phyloP scores from a whole-genome alignment of 2,329 filamentous ascomycete genomes.

The Stemphylium vesicarium region DNA sequence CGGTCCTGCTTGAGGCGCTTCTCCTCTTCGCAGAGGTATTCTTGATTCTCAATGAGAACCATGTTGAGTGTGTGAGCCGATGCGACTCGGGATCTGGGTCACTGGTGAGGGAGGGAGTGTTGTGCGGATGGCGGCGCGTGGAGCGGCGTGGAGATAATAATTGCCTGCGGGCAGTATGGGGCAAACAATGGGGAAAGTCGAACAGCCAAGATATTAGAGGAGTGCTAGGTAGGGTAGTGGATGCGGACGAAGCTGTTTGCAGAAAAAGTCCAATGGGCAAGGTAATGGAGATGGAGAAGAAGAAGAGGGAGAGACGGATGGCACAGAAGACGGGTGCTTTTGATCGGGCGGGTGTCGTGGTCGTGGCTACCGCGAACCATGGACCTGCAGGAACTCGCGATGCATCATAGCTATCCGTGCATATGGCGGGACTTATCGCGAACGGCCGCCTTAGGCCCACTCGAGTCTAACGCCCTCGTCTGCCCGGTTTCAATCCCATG shows the following conservation, averaged over 20 bases:
- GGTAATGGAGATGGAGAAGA: slow-evolving; percentile 14
- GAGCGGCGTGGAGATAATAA: slow-evolving; percentile 32
- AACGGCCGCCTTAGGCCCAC: slow-evolving; percentile 14
- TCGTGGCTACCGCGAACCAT: slow-evolving; percentile 30
- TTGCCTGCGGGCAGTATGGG: slow-evolving; percentile 23
- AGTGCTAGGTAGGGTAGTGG: slow-evolving; percentile 6
- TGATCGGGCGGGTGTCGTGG: slow-evolving; percentile 26
- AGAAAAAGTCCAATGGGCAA: slow-evolving; percentile 15
- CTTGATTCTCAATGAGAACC: slow-evolving; percentile 88
- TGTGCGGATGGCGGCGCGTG: slow-evolving; percentile 23
- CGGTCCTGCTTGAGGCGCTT: slow-evolving; percentile 86
- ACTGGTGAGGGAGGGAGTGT: slow-evolving; percentile 14
- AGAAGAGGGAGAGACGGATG: not conserved
- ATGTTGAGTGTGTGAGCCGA: slow-evolving; percentile 57
- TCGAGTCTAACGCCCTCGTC: slow-evolving; percentile 17
- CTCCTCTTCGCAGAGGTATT: slow-evolving; percentile 89
- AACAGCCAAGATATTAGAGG: slow-evolving; percentile 20
- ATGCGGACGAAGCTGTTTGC: slow-evolving; percentile 4
- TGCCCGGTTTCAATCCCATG: slow-evolving; percentile 21
- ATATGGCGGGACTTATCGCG: slow-evolving; percentile 34
- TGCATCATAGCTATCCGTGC: slow-evolving; percentile 36
- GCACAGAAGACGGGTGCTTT: slow-evolving; percentile 18
- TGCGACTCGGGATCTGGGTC: slow-evolving; percentile 7
- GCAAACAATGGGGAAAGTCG: slow-evolving; percentile 29
- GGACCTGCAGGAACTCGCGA: slow-evolving; percentile 42